A percentile compares a stretch with the other conserved stretches of the same genome.
phyloP scores from a whole-genome alignment of 2,329 filamentous ascomycete genomes.

The Monilinia fructigena region DNA sequence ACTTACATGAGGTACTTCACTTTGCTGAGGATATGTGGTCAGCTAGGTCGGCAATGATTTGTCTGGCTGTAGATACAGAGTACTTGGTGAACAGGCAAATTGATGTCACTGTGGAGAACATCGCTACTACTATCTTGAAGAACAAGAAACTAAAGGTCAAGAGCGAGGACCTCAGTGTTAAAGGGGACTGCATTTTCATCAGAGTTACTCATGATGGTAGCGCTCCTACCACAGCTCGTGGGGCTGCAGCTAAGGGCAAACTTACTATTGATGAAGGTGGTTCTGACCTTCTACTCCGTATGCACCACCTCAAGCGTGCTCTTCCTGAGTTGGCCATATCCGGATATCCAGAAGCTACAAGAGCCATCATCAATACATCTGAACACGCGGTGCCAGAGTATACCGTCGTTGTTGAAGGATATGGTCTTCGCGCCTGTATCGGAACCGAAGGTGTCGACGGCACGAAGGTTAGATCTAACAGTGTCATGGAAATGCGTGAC shows the following conservation, averaged over 20 bases:
- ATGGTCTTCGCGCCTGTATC: constrained; percentile 86
- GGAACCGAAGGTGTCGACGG: constrained; percentile 89
- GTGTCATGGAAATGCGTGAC: constrained; percentile 82
- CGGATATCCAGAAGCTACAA: constrained; percentile 80
- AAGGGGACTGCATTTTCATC: constrained; percentile 67
- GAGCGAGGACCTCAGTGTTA: constrained; percentile 62
- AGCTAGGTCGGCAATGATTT: constrained; percentile 70
- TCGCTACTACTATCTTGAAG: constrained; percentile 71
- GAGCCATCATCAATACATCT: constrained; percentile 85
- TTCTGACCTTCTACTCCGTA: constrained; percentile 69
- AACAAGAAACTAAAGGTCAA: constrained; percentile 82
- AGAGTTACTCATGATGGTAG: constrained; percentile 59
- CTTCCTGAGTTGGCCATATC: constrained; percentile 84
- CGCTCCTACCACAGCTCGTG: constrained; percentile 39
- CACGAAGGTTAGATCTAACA: constrained; percentile 72
- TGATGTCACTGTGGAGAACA: constrained; percentile 71
- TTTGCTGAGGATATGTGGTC: constrained; percentile 89
- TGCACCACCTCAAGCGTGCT: constrained; percentile 80
- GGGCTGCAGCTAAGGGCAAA: constrained; percentile 34
- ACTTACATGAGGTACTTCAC: constrained; percentile 73
- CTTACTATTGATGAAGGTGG: constrained; percentile 48
- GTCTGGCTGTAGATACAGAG: constrained; percentile 76
- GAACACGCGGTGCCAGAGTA: constrained; percentile 40
- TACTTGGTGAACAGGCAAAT: constrained; percentile 79
- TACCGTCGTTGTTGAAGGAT: constrained; percentile 87